These are phyloP conservation scores for Calonectria pauciramosa DNA, from an alignment of 2,329 filamentous ascomycete species.

Conservation along the genomic window DNA sequence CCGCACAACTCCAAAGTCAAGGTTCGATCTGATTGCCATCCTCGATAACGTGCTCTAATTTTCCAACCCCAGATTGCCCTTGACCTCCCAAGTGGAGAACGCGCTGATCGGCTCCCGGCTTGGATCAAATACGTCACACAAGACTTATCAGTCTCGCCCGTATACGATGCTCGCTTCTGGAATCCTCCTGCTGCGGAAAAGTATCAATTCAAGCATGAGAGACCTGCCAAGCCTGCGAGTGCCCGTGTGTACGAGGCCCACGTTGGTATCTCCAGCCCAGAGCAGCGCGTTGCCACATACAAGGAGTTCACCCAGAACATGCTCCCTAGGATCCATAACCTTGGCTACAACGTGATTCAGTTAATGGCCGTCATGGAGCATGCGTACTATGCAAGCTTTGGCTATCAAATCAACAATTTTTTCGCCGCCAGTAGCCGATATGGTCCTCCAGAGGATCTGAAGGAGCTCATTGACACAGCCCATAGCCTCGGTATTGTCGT, in stretches of 20 bases:
- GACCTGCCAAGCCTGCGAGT: conserved; percentile 86
- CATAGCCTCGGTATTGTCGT: conserved; percentile 93
- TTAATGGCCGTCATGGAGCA: conserved; percentile 99
- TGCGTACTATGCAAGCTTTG: conserved; percentile 98
- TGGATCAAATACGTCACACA: conserved; percentile 99
- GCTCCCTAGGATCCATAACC: conserved; percentile 87
- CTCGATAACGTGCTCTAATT: conserved; percentile 20
- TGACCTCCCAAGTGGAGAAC: conserved; percentile 81
- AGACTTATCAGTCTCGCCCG: conserved; percentile 88
- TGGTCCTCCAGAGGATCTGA: conserved; percentile 92
- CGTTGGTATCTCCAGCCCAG: conserved; percentile 94
- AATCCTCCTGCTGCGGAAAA: conserved; percentile 84
- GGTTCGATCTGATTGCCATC: conserved; percentile 62
- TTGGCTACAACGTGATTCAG: conserved; percentile 98
- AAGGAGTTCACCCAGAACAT: conserved; percentile 97
- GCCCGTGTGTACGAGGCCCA: conserved; percentile 99
- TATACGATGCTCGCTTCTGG: conserved; percentile 97
- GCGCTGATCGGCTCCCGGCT: conserved; percentile 88
- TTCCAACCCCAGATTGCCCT: conserved; percentile 77
- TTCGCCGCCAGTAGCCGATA: conserved; percentile 98
- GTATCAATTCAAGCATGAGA: conserved; percentile 87
- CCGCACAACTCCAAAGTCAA: conserved; percentile 97
- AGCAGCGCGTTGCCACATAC: conserved; percentile 90
- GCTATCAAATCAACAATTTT: conserved; percentile 99
- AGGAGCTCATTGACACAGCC: conserved; percentile 95